Conservation (phyloP, 1,139 yeast genomes). For the Yamadazyma trypodendri region DNA sequence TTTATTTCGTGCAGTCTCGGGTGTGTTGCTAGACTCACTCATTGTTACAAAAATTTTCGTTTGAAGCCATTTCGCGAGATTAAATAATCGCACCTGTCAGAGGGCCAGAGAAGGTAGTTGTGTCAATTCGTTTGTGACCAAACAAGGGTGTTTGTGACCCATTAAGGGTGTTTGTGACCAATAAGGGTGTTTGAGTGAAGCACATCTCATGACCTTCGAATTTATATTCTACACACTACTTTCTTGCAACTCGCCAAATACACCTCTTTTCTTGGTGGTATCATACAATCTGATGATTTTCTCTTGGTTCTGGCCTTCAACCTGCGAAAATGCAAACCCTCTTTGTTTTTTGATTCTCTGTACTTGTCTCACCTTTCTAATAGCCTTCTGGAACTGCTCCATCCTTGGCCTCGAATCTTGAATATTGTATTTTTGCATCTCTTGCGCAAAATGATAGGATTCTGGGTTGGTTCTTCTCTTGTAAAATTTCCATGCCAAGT, state of each 20-base stretch:
- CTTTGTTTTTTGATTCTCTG: slow-evolving; percentile 98
- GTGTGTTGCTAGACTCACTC: too few relatives aligned
- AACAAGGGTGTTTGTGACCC: not conserved
- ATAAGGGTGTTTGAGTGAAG: too few relatives aligned
- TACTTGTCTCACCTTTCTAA: slow-evolving; percentile 94
- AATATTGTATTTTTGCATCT: slow-evolving; percentile 91
- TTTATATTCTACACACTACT: slow-evolving; percentile 1
- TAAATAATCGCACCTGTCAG: too few relatives aligned
- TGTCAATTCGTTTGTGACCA: too few relatives aligned
- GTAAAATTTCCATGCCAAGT: slow-evolving; percentile 91
- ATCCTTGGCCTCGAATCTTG: slow-evolving; percentile 93
- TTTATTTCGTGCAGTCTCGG: too few relatives aligned
- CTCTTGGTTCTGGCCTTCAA: slow-evolving; percentile 90
- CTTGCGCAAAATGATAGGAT: slow-evolving; percentile 92
- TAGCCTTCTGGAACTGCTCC: slow-evolving; percentile 96
- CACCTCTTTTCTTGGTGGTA: slow-evolving; percentile 70
- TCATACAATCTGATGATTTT: slow-evolving; percentile 91
- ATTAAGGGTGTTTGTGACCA: not conserved
- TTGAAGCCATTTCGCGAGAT: too few relatives aligned
- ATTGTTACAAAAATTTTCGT: too few relatives aligned
- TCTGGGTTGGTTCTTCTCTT: slow-evolving; percentile 90
- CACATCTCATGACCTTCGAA: too few relatives aligned
- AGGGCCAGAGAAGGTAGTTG: too few relatives aligned
- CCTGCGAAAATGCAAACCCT: slow-evolving; percentile 97
- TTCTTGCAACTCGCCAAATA: slow-evolving; percentile 43